Conservation (phyloP, 768 basidiomycete genomes). For the Tulasnella sp. region DNA sequence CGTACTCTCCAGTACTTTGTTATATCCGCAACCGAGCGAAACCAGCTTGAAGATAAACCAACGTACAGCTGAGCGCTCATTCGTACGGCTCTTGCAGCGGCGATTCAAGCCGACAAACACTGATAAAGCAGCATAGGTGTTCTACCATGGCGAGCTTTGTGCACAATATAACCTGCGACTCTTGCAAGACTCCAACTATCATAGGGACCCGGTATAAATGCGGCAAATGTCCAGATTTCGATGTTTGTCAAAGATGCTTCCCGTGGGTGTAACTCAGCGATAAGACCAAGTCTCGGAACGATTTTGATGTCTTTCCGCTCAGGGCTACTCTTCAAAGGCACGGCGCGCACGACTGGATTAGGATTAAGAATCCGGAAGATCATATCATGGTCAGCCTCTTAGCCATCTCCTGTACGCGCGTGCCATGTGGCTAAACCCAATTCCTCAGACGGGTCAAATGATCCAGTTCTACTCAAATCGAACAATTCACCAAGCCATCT, state of each 20-base stretch:
- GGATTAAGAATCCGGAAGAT: constrained; percentile 52
- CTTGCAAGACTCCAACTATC: neutral
- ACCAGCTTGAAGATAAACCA: neutral
- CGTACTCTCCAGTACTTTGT: too few relatives aligned
- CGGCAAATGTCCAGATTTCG: constrained; percentile 18
- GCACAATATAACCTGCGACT: neutral
- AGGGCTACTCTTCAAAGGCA: constrained; percentile 46
- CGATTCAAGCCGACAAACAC: neutral
- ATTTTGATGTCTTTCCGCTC: too few relatives aligned
- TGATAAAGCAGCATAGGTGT: neutral
- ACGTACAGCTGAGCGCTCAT: neutral
- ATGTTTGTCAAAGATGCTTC: constrained; percentile 18
- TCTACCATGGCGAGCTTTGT: neutral
- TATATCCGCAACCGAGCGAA: too few relatives aligned
- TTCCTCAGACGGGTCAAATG: constrained; percentile 9
- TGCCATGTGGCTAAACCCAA: neutral
- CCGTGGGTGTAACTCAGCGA: neutral
- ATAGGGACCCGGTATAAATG: constrained; percentile 20
- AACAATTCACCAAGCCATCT: constrained; percentile 38
- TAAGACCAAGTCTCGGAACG: neutral
- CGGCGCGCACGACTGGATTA: constrained; percentile 73
- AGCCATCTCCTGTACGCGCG: neutral
- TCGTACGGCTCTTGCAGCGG: neutral
- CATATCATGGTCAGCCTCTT: constrained; percentile 49
- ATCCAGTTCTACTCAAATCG: neutral